Evolutionary conservation across 495 filamentous ascomycete genomes (phyloP), one percentile per base, ranked within the genome.

Genomic region (Talaromyces thailandensis): DNA sequence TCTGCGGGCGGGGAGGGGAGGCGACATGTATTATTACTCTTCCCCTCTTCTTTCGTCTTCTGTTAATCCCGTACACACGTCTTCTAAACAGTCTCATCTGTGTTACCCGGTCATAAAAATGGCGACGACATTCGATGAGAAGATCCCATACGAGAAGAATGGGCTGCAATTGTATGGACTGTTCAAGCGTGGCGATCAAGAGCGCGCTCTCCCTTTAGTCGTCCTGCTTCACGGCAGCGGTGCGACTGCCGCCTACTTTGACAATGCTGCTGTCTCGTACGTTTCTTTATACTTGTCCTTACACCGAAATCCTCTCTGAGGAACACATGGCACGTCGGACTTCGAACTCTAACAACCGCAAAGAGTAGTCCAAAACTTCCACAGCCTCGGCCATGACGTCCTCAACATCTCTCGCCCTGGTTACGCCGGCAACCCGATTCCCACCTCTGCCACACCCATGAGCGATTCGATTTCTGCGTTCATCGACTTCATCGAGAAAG

Each of bases 381-480:
- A 63, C 25, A 50, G 63, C 32, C 57, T 59, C 16, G 65, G 65
- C n/a, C 59, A 64, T 48, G 57, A 62, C 29, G 65, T 66, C 1
- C 43, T 66, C 23, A 66, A 66, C 37, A 59, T 66, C 23, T 63
- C 63, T 8, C 65, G 65, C 1, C 53, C 62, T 2, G 65, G 58
- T 11, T 66, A 64, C 40, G 65, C 57, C 31, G 65, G 58, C 3
- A 62, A 50, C 18, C 35, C 62, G n/a, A 32, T 64, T 12, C 64
- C 64, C 12, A 53, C 51, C 40, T 61, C 57, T 6, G 12, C 28
- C 37, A 64, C 32, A 16, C 65, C 65, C 4, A 25, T 61, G 14
- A 48, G n/a, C 21, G 59, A 61, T 25, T 61, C 59, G 16, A 61
- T 61, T 25, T 25, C 59, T 6, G 59, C 24, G 2, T 61, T 61